Base-by-base conservation (phyloP, 139 green algal species). In the Parachlorella kessleri region DNA sequence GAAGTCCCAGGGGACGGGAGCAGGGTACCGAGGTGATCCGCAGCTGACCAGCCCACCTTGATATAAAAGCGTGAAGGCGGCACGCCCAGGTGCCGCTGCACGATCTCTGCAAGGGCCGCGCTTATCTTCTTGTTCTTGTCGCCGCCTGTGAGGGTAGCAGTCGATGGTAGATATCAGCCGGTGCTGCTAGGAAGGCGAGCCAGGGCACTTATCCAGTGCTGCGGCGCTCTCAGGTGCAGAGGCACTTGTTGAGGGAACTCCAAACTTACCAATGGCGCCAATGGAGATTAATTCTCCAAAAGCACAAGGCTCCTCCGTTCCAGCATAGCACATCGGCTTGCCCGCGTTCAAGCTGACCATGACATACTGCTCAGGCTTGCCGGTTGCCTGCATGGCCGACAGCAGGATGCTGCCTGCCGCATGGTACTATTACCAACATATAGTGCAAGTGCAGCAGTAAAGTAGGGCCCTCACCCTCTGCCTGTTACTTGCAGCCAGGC, bases 231-330 rank as follows among this genome's bases (percentile, higher is more conserved):
- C n/a, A n/a, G n/a, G n/a, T n/a, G n/a, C n/a, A n/a, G n/a, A n/a
- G n/a, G n/a, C n/a, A n/a, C n/a, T n/a, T n/a, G n/a, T n/a, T n/a
- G n/a, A n/a, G n/a, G n/a, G n/a, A n/a, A n/a, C n/a, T n/a, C n/a
- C n/a, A n/a, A n/a, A n/a, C n/a, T n/a, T n/a, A n/a, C n/a, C 48
- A 59, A 59, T 59, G 48, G 48, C 48, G 21, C 84, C 85, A 54
- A 91, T 90, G 59, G 68, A 84, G 21, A 91, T 82, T 5, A 93
- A 76, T 75, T 93, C 84, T 0, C 79, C 88, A 37, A 82, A 93
- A 2, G 89, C 89, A 53, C 81, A 88, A 0, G 89, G 88, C 37
- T 89, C 89, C 70, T 90, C 85, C 2, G 69, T 84, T 75, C 85
- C 87, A 30, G 66, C 87, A 72, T 80, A 89, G 33, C 66, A 74